Base-by-base conservation (phyloP, 1,284 basidiomycete genomes). In the Ganoderma boninense region DNA sequence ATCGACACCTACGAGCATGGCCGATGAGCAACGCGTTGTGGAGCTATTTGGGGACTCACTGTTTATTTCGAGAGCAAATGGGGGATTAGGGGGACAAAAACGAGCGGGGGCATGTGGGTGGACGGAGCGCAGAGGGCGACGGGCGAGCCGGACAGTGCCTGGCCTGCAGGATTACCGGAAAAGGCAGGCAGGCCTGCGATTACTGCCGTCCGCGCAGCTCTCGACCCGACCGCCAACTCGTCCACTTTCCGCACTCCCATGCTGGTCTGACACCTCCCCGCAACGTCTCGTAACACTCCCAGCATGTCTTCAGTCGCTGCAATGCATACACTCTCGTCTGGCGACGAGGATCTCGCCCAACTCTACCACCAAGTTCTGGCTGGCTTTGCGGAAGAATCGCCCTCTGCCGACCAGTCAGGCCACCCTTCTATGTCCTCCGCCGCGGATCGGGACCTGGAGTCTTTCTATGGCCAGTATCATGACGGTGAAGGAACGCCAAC, bases 311-410 rank as follows among this genome's bases (percentile, higher is more conserved):
- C 78, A 56, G 76, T 77, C 59, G 78, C 77, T 54, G 73, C 77
- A 13, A 73, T 77, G 67, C 64, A 75, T 43, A 68, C 69, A 52
- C 65, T 71, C n/a, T 68, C 78, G n/a, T 83, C 89, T 20, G 86
- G 86, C 69, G 91, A 93, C 74, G 89, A 90, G 74, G 91, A 92
- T 76, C 84, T 93, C 10, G 88, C 90, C 73, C 84, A 85, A 72
- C 86, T 93, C 63, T 93, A 93, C 80, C 87, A 92, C 70, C 89
- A 92, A 80, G 91, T 93, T 32, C 89, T 89, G 85, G 87, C 87
- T 40, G 87, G 87, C 63, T 93, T 91, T 77, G 81, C 84, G 43
- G 86, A 88, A 40, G 86, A 88, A 71, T 78, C 84, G 29, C 79
- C 84, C 42, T 79, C 79, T 26, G 75, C 80, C 2, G 82, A 83